Evolutionary conservation across 2,329 filamentous ascomycete genomes (phyloP).

Genomic region (Xylariaceae sp.): DNA sequence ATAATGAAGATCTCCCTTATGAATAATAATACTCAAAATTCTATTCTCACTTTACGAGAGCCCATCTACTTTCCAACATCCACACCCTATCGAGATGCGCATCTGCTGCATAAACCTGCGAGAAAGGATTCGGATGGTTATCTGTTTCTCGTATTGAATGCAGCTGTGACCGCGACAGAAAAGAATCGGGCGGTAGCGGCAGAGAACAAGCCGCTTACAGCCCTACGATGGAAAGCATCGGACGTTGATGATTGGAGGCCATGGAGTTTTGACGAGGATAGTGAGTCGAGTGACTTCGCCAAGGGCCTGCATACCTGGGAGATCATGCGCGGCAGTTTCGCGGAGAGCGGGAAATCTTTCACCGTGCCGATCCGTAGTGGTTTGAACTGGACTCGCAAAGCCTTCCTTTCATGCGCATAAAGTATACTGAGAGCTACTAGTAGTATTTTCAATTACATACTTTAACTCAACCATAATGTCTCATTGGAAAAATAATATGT

Average conservation of each 20-base stretch:
- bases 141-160: conserved; percentile 16
- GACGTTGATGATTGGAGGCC: conserved; percentile 14
- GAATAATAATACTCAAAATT: not conserved
- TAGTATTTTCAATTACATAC: too few relatives aligned
- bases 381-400: conserved; percentile 25
- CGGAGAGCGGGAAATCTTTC: conserved; percentile 20
- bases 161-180: conserved; percentile 3
- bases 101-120: conserved; percentile 6
- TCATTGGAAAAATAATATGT: too few relatives aligned
- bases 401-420: too few relatives aligned
- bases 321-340: conserved; percentile 20
- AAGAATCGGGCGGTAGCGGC: too few relatives aligned
- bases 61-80: conserved; percentile 20
- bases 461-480: too few relatives aligned
- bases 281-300: not conserved
- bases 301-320: conserved; percentile 2
- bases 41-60: conserved; percentile 11
- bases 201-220: not conserved
- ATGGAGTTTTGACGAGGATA: conserved; percentile 13
- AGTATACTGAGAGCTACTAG: too few relatives aligned
- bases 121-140: conserved; percentile 16
- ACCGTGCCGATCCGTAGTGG: conserved; percentile 15
- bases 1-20: conserved; percentile 22
- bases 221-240: conserved; percentile 15
- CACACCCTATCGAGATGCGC: conserved; percentile 12